phyloP scores from a whole-genome alignment of 257 asterid genomes.

The Capsicum rhomboideum region DNA sequence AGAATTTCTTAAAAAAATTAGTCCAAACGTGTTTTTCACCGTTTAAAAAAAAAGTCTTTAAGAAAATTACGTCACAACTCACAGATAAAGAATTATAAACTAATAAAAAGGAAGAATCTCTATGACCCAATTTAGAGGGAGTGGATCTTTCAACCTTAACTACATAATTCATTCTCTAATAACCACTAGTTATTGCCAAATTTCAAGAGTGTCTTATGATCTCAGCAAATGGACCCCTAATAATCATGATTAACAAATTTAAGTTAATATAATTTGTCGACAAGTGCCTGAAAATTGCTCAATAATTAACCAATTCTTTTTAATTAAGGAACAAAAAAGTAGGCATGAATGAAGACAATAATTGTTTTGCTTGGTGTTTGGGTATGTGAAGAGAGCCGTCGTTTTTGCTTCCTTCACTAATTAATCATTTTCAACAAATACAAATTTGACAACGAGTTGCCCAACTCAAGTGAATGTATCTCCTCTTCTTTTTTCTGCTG shows the following conservation, averaged over 20 bases:
- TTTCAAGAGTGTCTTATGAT: conserved; percentile 3
- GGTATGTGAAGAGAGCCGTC: conserved; percentile 18
- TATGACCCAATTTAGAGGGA: not conserved
- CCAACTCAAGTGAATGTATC: not conserved
- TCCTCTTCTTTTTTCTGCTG: not conserved
- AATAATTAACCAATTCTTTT: not conserved
- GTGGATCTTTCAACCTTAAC: not conserved
- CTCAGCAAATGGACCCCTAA: conserved; percentile 12
- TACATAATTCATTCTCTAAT: not conserved
- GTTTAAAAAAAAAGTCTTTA: not conserved
- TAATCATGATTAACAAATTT: not conserved
- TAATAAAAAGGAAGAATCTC: not conserved
- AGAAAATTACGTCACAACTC: not conserved
- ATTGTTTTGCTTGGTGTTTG: conserved; percentile 5
- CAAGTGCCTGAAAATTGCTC: not conserved
- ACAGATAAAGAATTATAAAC: not conserved
- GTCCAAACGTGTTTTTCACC: not conserved
- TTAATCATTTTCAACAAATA: not conserved
- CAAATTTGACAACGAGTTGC: not conserved
- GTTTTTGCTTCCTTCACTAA: conserved; percentile 4
- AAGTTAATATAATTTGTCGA: not conserved
- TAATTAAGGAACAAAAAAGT: not conserved
- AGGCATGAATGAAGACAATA: not conserved
- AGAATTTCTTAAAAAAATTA: not conserved
- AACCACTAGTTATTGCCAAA: not conserved